Conservation (phyloP, 139 green algal genomes). For the Tetradesmus obliquus region DNA sequence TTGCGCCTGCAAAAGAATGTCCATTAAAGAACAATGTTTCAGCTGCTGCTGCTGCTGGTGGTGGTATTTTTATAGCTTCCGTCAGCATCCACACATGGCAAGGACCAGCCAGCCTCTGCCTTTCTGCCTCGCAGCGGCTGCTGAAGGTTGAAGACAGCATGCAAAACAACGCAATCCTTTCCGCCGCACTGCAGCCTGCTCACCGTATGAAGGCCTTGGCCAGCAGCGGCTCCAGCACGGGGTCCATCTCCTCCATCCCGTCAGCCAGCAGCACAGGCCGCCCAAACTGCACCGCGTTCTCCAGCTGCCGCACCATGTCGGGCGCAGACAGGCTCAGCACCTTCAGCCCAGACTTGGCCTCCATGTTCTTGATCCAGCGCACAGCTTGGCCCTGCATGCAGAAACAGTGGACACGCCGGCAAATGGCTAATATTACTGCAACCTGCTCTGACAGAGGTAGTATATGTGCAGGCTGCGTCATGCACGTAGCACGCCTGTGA, state of each 20-base stretch:
- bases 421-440: neutral
- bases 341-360: slow-evolving; percentile 70
- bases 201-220: slow-evolving; percentile 77
- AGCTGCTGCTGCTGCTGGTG: too few species aligned
- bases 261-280: slow-evolving; percentile 91
- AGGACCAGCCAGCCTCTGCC: neutral
- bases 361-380: slow-evolving; percentile 92
- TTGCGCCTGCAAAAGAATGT: neutral
- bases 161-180: too few species aligned
- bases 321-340: slow-evolving; percentile 80
- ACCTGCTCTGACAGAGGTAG: neutral
- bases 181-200: too few species aligned
- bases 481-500: neutral
- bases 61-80: too few species aligned
- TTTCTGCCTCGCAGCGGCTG: neutral
- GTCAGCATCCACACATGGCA: too few species aligned
- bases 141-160: too few species aligned
- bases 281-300: slow-evolving; percentile 46
- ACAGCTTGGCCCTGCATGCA: slow-evolving; percentile 72
- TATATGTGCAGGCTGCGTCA: neutral
- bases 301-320: slow-evolving; percentile 82
- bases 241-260: slow-evolving; percentile 85
- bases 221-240: slow-evolving; percentile 89
- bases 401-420: slow-evolving; percentile 30
- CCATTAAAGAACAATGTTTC: too few species aligned